These are phyloP conservation scores for Cystoisospora suis DNA, from an alignment of 169 alveolate species.

Conservation along the genomic window DNA sequence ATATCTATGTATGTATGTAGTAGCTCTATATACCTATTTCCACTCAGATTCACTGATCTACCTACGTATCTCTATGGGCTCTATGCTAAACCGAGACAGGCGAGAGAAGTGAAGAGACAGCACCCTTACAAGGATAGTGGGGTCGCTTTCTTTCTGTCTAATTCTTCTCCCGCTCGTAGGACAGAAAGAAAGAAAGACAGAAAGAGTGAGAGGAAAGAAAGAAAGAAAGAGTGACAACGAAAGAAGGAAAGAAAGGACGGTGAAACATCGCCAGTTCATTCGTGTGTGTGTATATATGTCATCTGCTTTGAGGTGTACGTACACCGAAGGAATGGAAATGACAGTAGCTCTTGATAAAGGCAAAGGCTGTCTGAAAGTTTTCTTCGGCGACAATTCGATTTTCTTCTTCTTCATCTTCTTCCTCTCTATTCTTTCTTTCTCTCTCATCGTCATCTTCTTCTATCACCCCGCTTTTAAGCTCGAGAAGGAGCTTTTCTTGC, in stretches of 20 bases:
- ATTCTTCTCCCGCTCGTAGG: too few relatives aligned
- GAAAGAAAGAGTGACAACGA: neutral
- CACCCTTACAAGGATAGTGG: too few relatives aligned
- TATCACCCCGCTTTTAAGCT: neutral
- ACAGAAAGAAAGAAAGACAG: neutral
- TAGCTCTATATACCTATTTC: too few relatives aligned
- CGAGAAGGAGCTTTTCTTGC: neutral
- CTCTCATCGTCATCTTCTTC: neutral
- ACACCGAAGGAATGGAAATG: constrained; percentile 29
- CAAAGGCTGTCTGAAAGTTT: neutral
- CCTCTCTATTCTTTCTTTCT: neutral
- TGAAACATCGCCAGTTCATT: neutral
- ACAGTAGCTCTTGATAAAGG: neutral
- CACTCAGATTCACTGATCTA: neutral
- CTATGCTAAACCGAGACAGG: too few relatives aligned
- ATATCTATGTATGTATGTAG: neutral
- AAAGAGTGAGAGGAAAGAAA: neutral
- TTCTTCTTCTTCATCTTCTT: neutral
- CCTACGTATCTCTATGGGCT: neutral
- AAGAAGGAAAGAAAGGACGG: neutral
- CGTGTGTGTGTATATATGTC: neutral
- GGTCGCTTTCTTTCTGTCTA: too few relatives aligned
- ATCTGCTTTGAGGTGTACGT: neutral
- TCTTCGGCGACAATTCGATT: neutral
- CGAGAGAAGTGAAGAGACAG: too few relatives aligned